Evolutionary conservation across 139 green algal species (phyloP).

Genomic region (Closterium sp.): DNA sequence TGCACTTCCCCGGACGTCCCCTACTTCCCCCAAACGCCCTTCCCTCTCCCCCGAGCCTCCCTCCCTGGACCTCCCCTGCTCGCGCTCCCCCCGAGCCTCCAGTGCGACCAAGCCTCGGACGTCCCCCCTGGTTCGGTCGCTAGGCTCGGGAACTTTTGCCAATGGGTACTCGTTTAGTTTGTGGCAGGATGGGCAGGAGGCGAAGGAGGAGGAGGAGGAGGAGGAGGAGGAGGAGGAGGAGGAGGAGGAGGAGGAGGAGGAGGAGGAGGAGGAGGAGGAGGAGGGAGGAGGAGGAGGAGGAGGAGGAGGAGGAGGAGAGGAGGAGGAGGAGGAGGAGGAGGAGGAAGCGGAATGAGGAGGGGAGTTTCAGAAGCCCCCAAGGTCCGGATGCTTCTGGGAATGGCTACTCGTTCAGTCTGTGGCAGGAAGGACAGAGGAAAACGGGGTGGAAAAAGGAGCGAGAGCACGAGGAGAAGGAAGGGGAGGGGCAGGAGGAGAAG

Average conservation of each 20-base stretch:
- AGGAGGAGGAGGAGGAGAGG: no score
- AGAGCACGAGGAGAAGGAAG: neutral
- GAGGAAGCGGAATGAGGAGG: no score
- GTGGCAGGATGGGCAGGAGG: no score
- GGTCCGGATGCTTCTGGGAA: neutral
- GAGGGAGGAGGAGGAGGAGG: no score
- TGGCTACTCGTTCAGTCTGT: neutral
- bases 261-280: no score
- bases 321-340: no score
- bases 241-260: no score
- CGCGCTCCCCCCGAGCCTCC: neutral
- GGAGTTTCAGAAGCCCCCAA: no score
- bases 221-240: no score
- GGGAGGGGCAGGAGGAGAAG: neutral
- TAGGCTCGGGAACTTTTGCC: neutral
- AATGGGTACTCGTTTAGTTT: no score
- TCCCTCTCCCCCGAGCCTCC: neutral
- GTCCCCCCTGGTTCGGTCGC: neutral
- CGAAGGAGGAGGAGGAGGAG: neutral
- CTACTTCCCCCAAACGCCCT: neutral
- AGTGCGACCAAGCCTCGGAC: neutral
- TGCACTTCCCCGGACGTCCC: neutral
- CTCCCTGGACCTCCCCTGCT: neutral
- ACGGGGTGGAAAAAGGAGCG: neutral
- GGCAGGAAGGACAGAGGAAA: neutral